phyloP scores from a whole-genome alignment of 208 protist genomes.

The Trypanosoma platydactyli region DNA sequence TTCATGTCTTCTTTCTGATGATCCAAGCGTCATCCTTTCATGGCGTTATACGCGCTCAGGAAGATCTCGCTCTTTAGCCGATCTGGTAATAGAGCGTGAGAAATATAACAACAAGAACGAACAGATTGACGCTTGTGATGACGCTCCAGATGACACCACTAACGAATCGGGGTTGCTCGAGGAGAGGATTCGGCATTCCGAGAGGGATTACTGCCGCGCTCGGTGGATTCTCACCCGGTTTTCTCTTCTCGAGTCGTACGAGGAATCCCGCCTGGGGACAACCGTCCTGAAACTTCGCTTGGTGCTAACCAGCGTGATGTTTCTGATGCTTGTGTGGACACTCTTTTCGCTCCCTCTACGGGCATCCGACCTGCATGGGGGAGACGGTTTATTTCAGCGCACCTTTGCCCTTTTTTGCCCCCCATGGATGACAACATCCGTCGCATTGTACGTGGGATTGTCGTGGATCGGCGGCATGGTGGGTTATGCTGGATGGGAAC shows the following conservation, averaged over 20 bases:
- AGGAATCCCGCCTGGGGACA: conserved; percentile 1
- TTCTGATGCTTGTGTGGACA: conserved; percentile 24
- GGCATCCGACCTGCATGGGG: conserved; percentile 8
- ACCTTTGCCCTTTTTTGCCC: conserved; percentile 17
- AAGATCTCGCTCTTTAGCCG: conserved; percentile 17
- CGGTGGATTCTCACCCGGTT: conserved; percentile 27
- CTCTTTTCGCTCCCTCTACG: conserved; percentile 23
- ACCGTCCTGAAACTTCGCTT: conserved; percentile 29
- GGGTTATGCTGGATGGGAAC: conserved; percentile 31
- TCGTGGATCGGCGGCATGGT: conserved; percentile 30
- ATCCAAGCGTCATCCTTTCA: conserved; percentile 8
- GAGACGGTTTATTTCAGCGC: conserved; percentile 2
- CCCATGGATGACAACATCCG: conserved; percentile 16
- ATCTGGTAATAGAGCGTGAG: conserved; percentile 31
- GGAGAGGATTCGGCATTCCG: background rate
- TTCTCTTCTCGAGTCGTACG: conserved; percentile 25
- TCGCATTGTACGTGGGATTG: conserved; percentile 25
- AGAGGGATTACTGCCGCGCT: conserved; percentile 9
- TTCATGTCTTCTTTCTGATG: conserved; percentile 15
- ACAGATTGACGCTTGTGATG: background rate
- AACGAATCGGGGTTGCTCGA: background rate
- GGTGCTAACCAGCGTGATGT: conserved; percentile 8
- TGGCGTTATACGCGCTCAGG: background rate
- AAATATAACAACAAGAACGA: conserved; percentile 3
- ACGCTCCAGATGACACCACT: background rate